Evolutionary conservation across 495 filamentous ascomycete species (phyloP), one percentile per base, ranked within the genome.

Genomic region (Cryomyces minteri): DNA sequence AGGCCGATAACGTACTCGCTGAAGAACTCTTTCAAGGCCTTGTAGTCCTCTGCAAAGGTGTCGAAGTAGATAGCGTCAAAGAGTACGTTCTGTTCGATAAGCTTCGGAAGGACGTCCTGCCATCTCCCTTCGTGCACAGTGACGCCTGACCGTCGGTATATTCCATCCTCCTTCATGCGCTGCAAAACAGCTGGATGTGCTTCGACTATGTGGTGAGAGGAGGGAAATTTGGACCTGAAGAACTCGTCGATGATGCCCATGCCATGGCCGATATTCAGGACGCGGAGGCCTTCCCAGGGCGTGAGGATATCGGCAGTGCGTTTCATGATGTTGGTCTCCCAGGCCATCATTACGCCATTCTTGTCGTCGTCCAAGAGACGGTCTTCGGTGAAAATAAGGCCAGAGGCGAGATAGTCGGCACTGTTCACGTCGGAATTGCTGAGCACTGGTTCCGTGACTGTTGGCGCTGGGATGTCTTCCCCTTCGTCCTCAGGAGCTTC

Each of bases 51-150:
- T 6, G 88, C 90, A 53, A 95, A 98, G 0, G 90, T 98, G 58
- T 96, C 92, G 54, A 94, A 96, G 66, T 95, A 98, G 45, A 98
- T 88, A 32, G 81, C 87, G 59, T 98, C 85, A 58, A 88, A 92
- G 28, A 75, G 63, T 39, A 78, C 68, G 5, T 79, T 78, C 40
- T 76, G 61, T n/a, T 74, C 70, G 0, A 90, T 61, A 6, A 98
- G 67, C 31, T 63, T 61, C 0, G 80, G 81, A 6, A 93, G 60
- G 0, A 93, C 67, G 51, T 93, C 80, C 61, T 93, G 86, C 87
- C 87, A 95, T 48, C 68, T 70, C 6, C 87, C 87, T 54, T 78
- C 70, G 53, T 83, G 77, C 31, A 85, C 66, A 8, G 60, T 60
- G 25, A 84, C 77, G 29, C 72, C 68, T 10, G 72, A 68, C 54